Percentiles rank a stretch among this genome's conserved stretches.
Evolutionary conservation across 2,329 filamentous ascomycete species (phyloP).

Genomic region (Fusarium gaditjirri): DNA sequence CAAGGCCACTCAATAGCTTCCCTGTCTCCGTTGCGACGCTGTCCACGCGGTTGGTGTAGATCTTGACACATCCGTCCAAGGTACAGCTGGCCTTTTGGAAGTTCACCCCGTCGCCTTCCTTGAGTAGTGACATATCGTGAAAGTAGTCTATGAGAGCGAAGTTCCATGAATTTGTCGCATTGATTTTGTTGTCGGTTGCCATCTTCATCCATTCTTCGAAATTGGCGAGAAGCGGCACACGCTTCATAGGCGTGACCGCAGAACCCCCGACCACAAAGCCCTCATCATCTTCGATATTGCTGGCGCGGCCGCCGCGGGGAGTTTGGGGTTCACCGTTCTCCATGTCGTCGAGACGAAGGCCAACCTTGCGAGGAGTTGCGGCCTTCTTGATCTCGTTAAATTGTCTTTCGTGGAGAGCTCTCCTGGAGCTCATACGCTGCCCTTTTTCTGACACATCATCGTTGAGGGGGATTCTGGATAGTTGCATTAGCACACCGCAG

Average conservation of each 20-base stretch:
- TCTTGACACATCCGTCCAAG: constrained; percentile 97
- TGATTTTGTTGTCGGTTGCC: constrained; percentile 99
- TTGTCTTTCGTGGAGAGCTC: constrained; percentile 88
- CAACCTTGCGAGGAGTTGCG: constrained; percentile 74
- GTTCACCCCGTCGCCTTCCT: constrained; percentile 96
- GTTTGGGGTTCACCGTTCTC: constrained; percentile 69
- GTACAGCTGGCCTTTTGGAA: constrained; percentile 99
- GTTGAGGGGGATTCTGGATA: constrained; percentile 86
- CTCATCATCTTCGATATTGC: constrained; percentile 62
- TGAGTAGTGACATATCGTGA: constrained; percentile 96
- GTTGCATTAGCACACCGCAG: constrained; percentile 20
- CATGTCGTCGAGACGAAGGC: constrained; percentile 67
- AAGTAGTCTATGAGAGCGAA: constrained; percentile 99
- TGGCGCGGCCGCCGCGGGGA: constrained; percentile 54
- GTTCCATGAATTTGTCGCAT: constrained; percentile 98
- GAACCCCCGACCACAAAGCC: constrained; percentile 75
- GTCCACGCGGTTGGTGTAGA: constrained; percentile 98
- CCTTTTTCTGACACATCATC: constrained; percentile 95
- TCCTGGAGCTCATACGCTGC: constrained; percentile 84
- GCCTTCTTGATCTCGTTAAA: constrained; percentile 86
- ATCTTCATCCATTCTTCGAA: constrained; percentile 99
- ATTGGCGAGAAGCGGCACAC: constrained; percentile 93
- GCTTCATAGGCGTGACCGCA: constrained; percentile 94
- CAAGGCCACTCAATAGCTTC: constrained; percentile 91
- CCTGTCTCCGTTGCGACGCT: constrained; percentile 98